Percentiles rank a stretch among this genome's conserved stretches.
Conservation (phyloP, 108 stramenopile species). For the Cyclotella distinguenda region DNA sequence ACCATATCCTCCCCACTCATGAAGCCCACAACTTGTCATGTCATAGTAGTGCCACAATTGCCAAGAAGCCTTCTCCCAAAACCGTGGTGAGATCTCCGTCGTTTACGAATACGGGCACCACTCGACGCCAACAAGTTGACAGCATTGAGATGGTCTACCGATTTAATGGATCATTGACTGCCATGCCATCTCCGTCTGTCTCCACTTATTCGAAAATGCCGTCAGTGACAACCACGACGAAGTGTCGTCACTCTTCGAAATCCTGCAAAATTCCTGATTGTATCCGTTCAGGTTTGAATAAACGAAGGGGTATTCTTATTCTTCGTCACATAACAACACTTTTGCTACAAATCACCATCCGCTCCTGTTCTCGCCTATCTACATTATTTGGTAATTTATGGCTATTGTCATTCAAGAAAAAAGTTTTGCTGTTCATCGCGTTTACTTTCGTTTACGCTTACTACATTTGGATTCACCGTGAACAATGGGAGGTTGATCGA, state of each 20-base stretch:
- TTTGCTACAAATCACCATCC: background rate
- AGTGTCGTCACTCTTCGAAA: background rate
- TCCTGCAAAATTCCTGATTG: background rate
- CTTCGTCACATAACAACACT: background rate
- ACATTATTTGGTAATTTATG: background rate
- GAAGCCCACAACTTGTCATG: no score
- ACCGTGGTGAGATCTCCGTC: no score
- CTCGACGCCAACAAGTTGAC: no score
- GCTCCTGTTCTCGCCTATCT: background rate
- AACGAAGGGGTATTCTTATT: background rate
- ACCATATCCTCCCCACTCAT: conserved; percentile 7
- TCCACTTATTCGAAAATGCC: no score
- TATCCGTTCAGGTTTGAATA: no score
- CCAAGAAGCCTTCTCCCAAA: background rate
- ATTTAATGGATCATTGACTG: no score
- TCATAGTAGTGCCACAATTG: background rate
- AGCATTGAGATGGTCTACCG: no score
- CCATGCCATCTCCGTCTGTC: no score
- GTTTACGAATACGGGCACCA: no score
- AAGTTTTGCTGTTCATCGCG: background rate
- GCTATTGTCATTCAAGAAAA: background rate
- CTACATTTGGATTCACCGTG: background rate
- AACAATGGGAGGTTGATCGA: conserved; percentile 6
- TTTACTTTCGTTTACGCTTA: background rate
- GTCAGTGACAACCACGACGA: no score